Conservation (phyloP, 768 basidiomycete species). For the Macrolepiota fuliginosa region DNA sequence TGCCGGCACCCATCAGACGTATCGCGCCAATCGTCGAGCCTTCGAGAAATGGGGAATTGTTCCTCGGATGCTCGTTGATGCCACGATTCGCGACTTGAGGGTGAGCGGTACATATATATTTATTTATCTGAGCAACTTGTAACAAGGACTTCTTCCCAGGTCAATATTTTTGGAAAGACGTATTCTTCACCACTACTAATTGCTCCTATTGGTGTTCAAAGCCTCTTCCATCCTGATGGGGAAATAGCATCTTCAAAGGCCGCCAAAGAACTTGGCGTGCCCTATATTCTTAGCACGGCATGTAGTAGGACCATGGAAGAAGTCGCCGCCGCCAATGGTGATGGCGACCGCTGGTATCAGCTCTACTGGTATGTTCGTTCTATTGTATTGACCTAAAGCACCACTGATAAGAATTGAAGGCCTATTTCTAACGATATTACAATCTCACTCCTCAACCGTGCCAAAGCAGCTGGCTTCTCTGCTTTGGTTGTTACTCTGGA, state of each 20-base stretch:
- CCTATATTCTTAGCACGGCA: slow-evolving; percentile 77
- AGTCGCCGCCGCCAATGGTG: slow-evolving; percentile 70
- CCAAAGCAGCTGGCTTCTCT: slow-evolving; percentile 62
- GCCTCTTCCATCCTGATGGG: slow-evolving; percentile 65
- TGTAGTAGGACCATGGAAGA: slow-evolving; percentile 71
- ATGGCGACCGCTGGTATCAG: slow-evolving; percentile 75
- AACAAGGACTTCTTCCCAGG: slow-evolving; percentile 33
- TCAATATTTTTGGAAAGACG: slow-evolving; percentile 67
- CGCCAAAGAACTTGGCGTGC: slow-evolving; percentile 57
- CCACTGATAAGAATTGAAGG: slow-evolving; percentile 34
- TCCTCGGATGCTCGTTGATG: slow-evolving; percentile 74
- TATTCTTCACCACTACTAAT: slow-evolving; percentile 61
- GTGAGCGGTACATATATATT: slow-evolving; percentile 31
- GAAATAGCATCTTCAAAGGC: slow-evolving; percentile 72
- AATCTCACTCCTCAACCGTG: slow-evolving; percentile 62
- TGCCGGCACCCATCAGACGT: slow-evolving; percentile 70
- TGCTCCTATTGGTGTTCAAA: slow-evolving; percentile 79
- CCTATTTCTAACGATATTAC: slow-evolving; percentile 59
- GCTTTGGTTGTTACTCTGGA: slow-evolving; percentile 81
- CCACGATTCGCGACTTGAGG: slow-evolving; percentile 55
- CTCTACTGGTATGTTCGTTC: slow-evolving; percentile 61
- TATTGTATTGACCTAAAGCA: background rate
- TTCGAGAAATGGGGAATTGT: slow-evolving; percentile 71
- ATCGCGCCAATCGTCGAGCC: slow-evolving; percentile 60
- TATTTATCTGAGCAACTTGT: background rate